Evolutionary conservation across 2,329 filamentous ascomycete genomes (phyloP), one percentile per base, ranked within the genome.

Genomic region (Fusarium beomiforme): DNA sequence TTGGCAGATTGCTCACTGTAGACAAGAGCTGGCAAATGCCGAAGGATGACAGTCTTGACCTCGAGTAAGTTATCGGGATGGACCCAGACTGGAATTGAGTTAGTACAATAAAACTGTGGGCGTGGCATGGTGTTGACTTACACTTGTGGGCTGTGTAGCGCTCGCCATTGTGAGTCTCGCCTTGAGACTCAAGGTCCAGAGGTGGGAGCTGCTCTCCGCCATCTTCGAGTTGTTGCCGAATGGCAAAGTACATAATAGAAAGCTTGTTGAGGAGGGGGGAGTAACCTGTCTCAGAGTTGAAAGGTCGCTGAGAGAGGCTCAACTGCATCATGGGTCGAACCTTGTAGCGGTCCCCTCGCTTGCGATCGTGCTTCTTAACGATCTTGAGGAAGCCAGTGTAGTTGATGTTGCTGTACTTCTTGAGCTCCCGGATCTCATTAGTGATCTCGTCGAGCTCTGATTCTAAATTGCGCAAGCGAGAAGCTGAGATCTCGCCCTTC

Each of bases 301-400:
- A 97, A 16, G 95, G 94, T 67, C 95, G 87, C 72, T 94, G 90
- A n/a, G 93, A 90, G 76, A 99, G 84, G 76, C 93, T 92, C 76
- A 97, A 92, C 83, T 97, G 93, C 82, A 98, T 91, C 85, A 98
- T 91, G 31, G 96, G 95, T 26, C 94, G 90, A 74, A 98, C 92
- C 80, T 92, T 93, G 85, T 98, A 98, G 57, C 90, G 88, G 72
- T 90, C 88, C 60, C 95, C 95, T 73, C 95, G 89, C 84, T 95
- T 97, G 73, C 96, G 93, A 82, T 99, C 96, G 83, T 99, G 96
- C 84, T 99, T 99, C 90, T 99, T 99, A 61, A 94, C 94, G 50
- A 97, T 97, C 86, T 99, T 99, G 79, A 98, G 88, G 82, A 98
- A 97, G 50, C 94, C 96, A 9, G 96, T 97, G 82, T 98, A 99